A percentile compares a stretch with the other conserved stretches of the same genome.
These are phyloP conservation scores for Telopea speciosissima DNA, from an alignment of 177 flowering plant species.

Conservation along the genomic window DNA sequence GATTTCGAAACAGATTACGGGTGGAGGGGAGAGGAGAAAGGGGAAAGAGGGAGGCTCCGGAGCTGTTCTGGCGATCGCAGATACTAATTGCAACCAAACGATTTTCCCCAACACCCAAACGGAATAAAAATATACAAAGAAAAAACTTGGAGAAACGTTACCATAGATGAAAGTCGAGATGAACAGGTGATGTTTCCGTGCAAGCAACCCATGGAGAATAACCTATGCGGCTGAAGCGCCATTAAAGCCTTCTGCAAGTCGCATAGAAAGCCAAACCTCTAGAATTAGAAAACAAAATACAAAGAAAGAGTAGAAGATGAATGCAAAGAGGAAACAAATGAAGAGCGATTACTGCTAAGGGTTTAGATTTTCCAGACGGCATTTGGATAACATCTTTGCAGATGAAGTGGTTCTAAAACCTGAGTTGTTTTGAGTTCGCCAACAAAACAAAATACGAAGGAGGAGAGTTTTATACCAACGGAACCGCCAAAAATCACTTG, in stretches of 20 bases:
- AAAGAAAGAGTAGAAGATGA: not conserved
- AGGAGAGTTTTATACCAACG: too few species aligned
- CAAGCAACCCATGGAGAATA: conserved; percentile 4
- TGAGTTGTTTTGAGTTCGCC: too few species aligned
- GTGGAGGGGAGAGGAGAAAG: not conserved
- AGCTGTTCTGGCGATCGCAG: not conserved
- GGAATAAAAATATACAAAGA: not conserved
- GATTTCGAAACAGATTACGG: not conserved
- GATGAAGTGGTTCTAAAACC: too few species aligned
- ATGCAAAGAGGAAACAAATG: not conserved
- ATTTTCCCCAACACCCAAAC: not conserved
- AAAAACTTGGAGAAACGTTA: not conserved
- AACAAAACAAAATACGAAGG: too few species aligned
- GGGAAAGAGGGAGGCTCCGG: not conserved
- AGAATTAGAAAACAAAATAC: not conserved
- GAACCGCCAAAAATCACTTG: too few species aligned
- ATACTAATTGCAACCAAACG: not conserved
- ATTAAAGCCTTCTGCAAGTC: conserved; percentile 7
- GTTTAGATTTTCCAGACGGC: not conserved
- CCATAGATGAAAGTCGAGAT: conserved; percentile 16
- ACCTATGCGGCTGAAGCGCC: conserved; percentile 23
- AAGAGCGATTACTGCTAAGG: not conserved
- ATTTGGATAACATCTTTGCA: not conserved
- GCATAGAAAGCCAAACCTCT: conserved; percentile 4
- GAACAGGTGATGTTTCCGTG: conserved; percentile 10